Evolutionary conservation across 345 rosid species (phyloP).

Genomic region (Pugionium cornutum): DNA sequence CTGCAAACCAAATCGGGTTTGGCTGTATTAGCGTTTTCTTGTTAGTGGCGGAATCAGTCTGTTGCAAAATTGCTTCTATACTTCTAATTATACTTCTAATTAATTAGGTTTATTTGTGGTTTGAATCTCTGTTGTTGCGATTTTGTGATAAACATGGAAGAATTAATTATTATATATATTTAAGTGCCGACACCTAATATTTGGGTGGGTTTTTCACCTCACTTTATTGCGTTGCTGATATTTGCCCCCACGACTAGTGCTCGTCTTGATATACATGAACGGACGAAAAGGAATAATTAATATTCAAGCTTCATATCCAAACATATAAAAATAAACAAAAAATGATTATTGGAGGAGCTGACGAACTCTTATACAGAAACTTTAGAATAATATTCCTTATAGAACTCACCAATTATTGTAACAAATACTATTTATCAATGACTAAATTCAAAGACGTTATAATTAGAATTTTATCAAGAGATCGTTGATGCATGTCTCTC

Average conservation of each 20-base stretch:
- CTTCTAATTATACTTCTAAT: neutral
- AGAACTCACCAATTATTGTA: neutral
- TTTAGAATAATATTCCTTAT: neutral
- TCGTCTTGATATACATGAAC: constrained; percentile 10
- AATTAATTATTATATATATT: too few species aligned
- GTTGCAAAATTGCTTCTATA: neutral
- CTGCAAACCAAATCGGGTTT: neutral
- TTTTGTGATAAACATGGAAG: constrained; percentile 8
- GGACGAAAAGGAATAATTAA: neutral
- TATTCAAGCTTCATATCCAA: neutral
- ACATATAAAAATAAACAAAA: neutral
- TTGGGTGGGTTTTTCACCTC: constrained; percentile 37
- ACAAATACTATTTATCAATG: neutral
- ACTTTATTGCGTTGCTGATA: constrained; percentile 21
- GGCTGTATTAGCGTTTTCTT: neutral
- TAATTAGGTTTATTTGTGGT: constrained; percentile 1
- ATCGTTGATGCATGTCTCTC: constrained; percentile 45
- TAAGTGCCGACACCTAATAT: constrained; percentile 13
- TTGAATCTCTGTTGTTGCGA: neutral
- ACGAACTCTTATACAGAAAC: neutral
- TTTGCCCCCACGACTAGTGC: constrained; percentile 36
- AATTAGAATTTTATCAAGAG: constrained; percentile 8
- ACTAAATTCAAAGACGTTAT: constrained; percentile 21
- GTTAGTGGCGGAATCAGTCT: constrained; percentile 7
- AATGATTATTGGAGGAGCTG: neutral